Conservation (phyloP, 805 yeast species). For the Yarrowia porcina region DNA sequence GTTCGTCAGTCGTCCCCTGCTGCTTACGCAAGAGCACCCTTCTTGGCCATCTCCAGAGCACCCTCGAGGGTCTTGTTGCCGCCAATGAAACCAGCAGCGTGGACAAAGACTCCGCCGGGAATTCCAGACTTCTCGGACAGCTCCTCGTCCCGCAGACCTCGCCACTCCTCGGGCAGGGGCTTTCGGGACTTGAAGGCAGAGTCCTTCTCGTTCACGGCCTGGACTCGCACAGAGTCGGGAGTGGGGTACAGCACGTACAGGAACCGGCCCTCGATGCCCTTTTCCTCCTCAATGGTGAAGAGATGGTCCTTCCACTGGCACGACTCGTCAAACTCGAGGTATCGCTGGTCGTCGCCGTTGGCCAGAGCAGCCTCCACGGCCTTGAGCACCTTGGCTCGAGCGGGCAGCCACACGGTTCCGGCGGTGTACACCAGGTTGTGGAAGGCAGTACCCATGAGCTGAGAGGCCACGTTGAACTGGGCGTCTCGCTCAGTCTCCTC, state of each 20-base stretch:
- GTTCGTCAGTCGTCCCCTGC: too few species aligned
- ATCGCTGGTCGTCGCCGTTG: constrained; percentile 66
- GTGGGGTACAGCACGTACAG: constrained; percentile 80
- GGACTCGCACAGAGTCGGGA: constrained; percentile 70
- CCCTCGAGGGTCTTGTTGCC: constrained; percentile 82
- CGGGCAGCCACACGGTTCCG: constrained; percentile 90
- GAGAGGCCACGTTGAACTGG: constrained; percentile 66
- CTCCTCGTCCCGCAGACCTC: constrained; percentile 92
- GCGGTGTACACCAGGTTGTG: constrained; percentile 60
- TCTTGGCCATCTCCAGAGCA: constrained; percentile 68
- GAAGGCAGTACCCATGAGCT: constrained; percentile 81
- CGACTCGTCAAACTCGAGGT: constrained; percentile 68
- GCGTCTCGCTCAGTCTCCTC: constrained; percentile 55
- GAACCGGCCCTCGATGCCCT: constrained; percentile 46
- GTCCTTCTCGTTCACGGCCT: constrained; percentile 82
- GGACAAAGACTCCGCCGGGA: constrained; percentile 84
- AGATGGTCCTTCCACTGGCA: constrained; percentile 97
- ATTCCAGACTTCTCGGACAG: constrained; percentile 74
- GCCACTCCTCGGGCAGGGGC: constrained; percentile 85
- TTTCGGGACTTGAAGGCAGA: constrained; percentile 80
- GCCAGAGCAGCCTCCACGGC: constrained; percentile 62
- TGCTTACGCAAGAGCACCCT: constrained; percentile 38
- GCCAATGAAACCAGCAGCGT: constrained; percentile 95
- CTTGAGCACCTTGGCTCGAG: constrained; percentile 68
- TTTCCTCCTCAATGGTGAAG: constrained; percentile 60